These are phyloP conservation scores for Komagataella pastoris DNA, from an alignment of 805 yeast genomes.

Conservation along the genomic window DNA sequence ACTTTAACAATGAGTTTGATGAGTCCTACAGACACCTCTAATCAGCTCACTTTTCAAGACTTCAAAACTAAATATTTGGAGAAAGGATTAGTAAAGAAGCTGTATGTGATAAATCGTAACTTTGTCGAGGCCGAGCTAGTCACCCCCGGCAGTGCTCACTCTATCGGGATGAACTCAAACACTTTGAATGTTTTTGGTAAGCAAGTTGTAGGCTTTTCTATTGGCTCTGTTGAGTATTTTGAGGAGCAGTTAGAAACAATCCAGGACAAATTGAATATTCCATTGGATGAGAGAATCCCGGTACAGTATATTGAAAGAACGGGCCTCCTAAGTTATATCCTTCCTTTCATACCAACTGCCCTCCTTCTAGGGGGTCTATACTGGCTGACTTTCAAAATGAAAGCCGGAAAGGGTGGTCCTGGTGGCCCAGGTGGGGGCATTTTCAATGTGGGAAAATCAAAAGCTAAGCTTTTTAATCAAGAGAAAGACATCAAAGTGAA, in stretches of 20 bases:
- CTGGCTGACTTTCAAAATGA: conserved; percentile 46
- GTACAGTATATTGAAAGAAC: conserved; percentile 62
- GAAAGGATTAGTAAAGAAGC: conserved; percentile 62
- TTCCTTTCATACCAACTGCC: conserved; percentile 72
- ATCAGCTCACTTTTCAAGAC: conserved; percentile 41
- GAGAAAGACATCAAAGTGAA: conserved; percentile 72
- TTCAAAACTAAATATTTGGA: conserved; percentile 71
- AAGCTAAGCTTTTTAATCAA: conserved; percentile 71
- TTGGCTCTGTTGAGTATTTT: conserved; percentile 77
- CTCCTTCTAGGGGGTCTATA: conserved; percentile 69
- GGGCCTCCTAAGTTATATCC: conserved; percentile 44
- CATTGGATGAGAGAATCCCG: conserved; percentile 63
- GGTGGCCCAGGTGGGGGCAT: conserved; percentile 38
- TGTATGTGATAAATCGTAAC: conserved; percentile 61
- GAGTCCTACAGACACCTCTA: conserved; percentile 1
- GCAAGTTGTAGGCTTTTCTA: conserved; percentile 57
- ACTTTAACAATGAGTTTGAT: not conserved
- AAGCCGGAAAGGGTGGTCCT: conserved; percentile 40
- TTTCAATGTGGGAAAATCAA: conserved; percentile 67
- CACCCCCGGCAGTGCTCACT: conserved; percentile 22
- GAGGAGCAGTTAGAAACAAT: conserved; percentile 70
- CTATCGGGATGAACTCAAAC: conserved; percentile 23
- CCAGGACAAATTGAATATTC: conserved; percentile 58
- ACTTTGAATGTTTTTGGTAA: conserved; percentile 19
- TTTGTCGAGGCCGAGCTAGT: conserved; percentile 59